A percentile compares a stretch with the other conserved stretches of the same genome.
Evolutionary conservation across 768 basidiomycete genomes (phyloP).

Genomic region (Phaffia tasmanica): DNA sequence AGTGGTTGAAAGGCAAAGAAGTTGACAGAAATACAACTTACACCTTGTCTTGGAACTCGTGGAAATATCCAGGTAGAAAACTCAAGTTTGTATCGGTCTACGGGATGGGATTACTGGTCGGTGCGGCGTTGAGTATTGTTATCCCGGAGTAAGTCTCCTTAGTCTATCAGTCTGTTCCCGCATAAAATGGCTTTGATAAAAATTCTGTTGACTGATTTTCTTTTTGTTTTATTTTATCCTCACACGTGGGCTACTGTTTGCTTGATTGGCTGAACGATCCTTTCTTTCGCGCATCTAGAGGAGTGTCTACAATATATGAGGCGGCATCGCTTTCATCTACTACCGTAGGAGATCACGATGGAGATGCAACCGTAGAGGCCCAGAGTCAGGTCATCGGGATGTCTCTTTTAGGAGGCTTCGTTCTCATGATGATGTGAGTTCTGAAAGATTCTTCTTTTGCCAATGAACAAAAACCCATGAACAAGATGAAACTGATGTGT

Average conservation of each 20-base stretch:
- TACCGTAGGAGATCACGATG: constrained; percentile 9
- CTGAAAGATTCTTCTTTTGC: neutral
- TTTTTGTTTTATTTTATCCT: too few relatives aligned
- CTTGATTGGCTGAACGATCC: too few relatives aligned
- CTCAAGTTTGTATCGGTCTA: constrained; percentile 47
- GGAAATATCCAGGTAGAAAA: constrained; percentile 42
- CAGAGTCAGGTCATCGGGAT: constrained; percentile 33
- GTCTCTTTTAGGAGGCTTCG: constrained; percentile 32
- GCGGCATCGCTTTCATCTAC: too few relatives aligned
- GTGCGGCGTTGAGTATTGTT: constrained; percentile 80
- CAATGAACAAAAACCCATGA: neutral
- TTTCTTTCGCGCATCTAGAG: too few relatives aligned
- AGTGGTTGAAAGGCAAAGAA: too few relatives aligned
- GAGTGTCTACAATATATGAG: too few relatives aligned
- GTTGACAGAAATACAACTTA: too few relatives aligned
- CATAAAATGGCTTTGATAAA: too few relatives aligned
- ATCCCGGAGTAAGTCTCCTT: constrained; percentile 71
- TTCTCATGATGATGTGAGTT: constrained; percentile 36
- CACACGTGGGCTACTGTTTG: too few relatives aligned
- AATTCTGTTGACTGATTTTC: too few relatives aligned
- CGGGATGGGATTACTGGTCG: constrained; percentile 74
- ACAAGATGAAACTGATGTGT: neutral
- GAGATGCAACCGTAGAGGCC: constrained; percentile 26
- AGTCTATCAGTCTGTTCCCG: constrained; percentile 26
- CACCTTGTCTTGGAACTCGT: too few relatives aligned